These are phyloP conservation scores for Phlebiopsis flavidoalba DNA, from an alignment of 768 basidiomycete species.

Conservation along the genomic window DNA sequence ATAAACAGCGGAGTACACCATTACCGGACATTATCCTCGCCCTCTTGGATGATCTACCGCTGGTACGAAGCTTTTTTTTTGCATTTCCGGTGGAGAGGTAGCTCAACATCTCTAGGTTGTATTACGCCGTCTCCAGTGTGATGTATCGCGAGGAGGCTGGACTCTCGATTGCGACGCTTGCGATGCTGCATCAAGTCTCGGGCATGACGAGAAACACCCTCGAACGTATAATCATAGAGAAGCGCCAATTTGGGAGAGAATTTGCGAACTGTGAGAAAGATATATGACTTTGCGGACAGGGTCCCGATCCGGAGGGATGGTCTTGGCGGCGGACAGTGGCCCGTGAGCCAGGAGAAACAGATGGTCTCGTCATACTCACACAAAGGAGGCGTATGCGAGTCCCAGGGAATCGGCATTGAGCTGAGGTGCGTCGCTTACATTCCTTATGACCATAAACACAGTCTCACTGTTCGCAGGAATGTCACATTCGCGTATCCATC, in stretches of 20 bases:
- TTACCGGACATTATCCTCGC: background rate
- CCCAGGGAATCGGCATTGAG: slow-evolving; percentile 2
- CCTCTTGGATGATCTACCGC: background rate
- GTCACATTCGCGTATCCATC: slow-evolving; percentile 48
- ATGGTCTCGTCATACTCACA: too few species aligned
- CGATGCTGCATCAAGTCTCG: background rate
- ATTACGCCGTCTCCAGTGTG: background rate
- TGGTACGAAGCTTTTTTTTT: background rate
- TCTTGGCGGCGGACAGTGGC: background rate
- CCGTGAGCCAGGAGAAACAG: too few species aligned
- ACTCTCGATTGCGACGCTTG: background rate
- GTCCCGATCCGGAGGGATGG: background rate
- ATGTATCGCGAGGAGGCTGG: background rate
- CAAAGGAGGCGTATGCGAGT: too few species aligned
- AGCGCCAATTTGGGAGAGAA: background rate
- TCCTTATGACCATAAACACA: background rate
- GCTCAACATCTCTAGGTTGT: background rate
- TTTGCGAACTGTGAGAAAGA: background rate
- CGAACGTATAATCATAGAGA: background rate
- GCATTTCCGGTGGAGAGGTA: background rate
- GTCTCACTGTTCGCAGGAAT: slow-evolving; percentile 29
- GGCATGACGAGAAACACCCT: background rate
- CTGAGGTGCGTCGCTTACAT: slow-evolving; percentile 1
- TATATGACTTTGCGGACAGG: background rate
- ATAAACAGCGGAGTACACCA: background rate